Evolutionary conservation across 768 basidiomycete species (phyloP).

Genomic region (Leccinum broughii): DNA sequence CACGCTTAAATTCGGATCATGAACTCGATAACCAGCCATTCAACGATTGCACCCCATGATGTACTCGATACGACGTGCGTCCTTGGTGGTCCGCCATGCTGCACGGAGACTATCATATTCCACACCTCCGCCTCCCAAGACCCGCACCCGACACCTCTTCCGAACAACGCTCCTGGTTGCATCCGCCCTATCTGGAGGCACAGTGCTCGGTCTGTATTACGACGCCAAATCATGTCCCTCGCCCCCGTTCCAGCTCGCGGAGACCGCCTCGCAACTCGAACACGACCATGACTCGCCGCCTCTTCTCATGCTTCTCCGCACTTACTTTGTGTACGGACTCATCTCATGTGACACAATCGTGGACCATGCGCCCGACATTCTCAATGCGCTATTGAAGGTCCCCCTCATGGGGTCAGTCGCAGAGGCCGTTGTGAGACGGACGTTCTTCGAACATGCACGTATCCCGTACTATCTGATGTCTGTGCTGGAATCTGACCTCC

Average conservation of each 20-base stretch:
- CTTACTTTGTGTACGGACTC: conserved; percentile 81
- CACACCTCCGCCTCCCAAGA: conserved; percentile 1
- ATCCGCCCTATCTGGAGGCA: conserved; percentile 20
- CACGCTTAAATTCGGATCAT: not conserved
- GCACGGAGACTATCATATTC: conserved; percentile 10
- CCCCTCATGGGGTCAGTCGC: conserved; percentile 61
- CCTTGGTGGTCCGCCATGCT: not conserved
- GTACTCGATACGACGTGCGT: conserved; percentile 16
- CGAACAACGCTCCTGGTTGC: conserved; percentile 18
- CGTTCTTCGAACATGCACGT: conserved; percentile 83
- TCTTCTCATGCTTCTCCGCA: conserved; percentile 52
- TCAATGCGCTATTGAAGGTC: conserved; percentile 50
- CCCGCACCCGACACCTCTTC: conserved; percentile 6
- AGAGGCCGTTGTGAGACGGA: conserved; percentile 67
- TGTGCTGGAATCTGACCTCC: not conserved
- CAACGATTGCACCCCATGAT: conserved; percentile 3
- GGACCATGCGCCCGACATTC: conserved; percentile 67
- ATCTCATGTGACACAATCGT: conserved; percentile 77
- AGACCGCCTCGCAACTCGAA: not conserved
- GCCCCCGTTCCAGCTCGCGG: conserved; percentile 19
- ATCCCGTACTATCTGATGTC: not conserved
- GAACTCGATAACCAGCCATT: not conserved
- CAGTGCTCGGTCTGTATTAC: conserved; percentile 21
- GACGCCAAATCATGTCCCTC: conserved; percentile 29
- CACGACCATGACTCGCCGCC: conserved; percentile 16